phyloP scores from a whole-genome alignment of 23 red algal genomes.

The Cyanidiococcus yangmingshanensis region DNA sequence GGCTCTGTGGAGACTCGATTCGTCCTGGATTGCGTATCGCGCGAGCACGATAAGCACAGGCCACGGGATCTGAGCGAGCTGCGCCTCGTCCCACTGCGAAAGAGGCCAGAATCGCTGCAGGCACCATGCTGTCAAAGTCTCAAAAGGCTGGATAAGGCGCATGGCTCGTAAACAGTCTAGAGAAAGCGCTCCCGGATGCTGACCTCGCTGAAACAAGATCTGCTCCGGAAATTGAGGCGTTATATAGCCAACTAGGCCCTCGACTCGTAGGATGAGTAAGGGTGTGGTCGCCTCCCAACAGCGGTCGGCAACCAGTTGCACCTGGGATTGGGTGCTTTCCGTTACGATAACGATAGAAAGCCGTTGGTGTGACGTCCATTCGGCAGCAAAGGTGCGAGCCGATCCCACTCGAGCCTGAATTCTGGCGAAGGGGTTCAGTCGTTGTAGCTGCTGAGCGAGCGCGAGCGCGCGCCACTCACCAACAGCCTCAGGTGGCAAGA shows the following conservation, averaged over 20 bases:
- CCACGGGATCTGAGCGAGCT: constrained; percentile 48
- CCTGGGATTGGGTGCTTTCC: constrained; percentile 18
- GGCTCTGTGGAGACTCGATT: no score
- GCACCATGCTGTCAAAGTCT: constrained; percentile 32
- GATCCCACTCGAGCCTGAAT: constrained; percentile 19
- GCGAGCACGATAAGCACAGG: constrained; percentile 59
- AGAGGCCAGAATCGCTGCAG: constrained; percentile 21
- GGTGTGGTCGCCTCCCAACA: constrained; percentile 52
- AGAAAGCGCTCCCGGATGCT: constrained; percentile 7
- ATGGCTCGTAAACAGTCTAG: constrained; percentile 27
- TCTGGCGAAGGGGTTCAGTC: constrained; percentile 41
- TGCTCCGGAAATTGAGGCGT: constrained; percentile 46
- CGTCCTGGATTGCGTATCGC: no score
- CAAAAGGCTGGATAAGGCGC: constrained; percentile 50
- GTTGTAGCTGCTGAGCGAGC: constrained; percentile 9
- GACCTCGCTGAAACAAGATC: constrained; percentile 31
- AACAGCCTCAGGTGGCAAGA: constrained; percentile 29
- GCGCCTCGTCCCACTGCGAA: constrained; percentile 27
- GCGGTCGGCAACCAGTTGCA: constrained; percentile 31
- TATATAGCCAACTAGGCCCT: constrained; percentile 59
- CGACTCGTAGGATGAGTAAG: constrained; percentile 37
- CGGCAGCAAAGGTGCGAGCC: constrained; percentile 24
- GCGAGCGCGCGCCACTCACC: neutral
- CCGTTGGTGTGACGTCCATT: constrained; percentile 17
- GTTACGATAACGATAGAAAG: constrained; percentile 62